phyloP scores from a whole-genome alignment of 139 green algal genomes.

The Mychonastes homosphaera region DNA sequence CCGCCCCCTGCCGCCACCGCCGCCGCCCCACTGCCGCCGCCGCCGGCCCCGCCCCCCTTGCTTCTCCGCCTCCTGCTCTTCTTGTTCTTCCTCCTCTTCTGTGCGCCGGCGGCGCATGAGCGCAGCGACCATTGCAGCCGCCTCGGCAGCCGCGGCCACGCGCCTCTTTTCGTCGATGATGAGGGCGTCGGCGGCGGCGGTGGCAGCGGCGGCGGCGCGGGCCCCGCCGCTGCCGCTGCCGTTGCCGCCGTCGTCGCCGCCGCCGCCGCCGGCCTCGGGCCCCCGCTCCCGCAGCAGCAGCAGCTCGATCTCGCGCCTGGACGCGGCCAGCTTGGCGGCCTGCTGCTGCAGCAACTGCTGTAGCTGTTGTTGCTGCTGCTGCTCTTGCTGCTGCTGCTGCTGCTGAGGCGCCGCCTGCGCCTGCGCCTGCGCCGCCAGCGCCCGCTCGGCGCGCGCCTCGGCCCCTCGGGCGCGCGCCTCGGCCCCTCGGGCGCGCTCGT shows the following conservation, averaged over 20 bases:
- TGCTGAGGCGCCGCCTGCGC: neutral
- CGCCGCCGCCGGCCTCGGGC: neutral
- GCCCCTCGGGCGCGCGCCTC: constrained; percentile 31
- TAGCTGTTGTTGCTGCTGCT: neutral
- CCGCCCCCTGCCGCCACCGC: too few relatives aligned
- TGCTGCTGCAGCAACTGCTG: constrained; percentile 9
- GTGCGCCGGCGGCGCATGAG: too few relatives aligned
- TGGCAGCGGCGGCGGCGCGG: neutral
- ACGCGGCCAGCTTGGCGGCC: neutral
- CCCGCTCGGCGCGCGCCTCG: constrained; percentile 11
- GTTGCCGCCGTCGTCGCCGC: neutral
- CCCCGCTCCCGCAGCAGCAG: neutral
- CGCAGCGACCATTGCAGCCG: too few relatives aligned
- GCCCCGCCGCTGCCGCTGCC: neutral
- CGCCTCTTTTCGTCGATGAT: too few relatives aligned
- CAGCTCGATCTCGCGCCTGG: neutral
- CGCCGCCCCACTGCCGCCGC: too few relatives aligned
- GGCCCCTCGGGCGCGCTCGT: constrained; percentile 29
- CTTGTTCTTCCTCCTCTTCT: too few relatives aligned
- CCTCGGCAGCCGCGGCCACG: too few relatives aligned
- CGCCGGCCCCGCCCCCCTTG: too few relatives aligned
- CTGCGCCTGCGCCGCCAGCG: neutral
- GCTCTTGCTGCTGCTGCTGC: neutral
- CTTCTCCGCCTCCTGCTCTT: too few relatives aligned
- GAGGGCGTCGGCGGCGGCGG: neutral